phyloP scores from a whole-genome alignment of 2,329 filamentous ascomycete species.

The Hypocrella siamensis region DNA sequence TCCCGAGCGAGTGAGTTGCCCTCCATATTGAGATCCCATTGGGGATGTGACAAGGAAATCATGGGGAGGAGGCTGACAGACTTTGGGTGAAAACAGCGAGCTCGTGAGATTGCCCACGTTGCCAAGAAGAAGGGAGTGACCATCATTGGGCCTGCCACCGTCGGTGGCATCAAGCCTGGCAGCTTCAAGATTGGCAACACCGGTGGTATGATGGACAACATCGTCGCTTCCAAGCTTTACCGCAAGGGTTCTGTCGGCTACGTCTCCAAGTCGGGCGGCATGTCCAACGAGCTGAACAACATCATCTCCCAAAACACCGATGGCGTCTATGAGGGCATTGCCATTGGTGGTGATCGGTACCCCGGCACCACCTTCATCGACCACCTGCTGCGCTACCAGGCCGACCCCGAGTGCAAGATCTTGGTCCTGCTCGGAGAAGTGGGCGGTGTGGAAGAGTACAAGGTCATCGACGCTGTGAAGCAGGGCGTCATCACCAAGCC shows the following conservation, averaged over 20 bases:
- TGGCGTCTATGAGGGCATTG: constrained; percentile 97
- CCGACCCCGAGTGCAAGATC: constrained; percentile 96
- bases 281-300: constrained; percentile 99
- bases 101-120: constrained; percentile 92
- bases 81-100: constrained; percentile 50
- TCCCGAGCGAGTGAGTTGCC: constrained; percentile 69
- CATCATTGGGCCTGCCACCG: constrained; percentile 95
- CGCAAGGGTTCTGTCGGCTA: constrained; percentile 97
- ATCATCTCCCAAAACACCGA: constrained; percentile 93
- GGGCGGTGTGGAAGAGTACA: constrained; percentile 98
- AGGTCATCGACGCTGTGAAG: constrained; percentile 97
- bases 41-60: too few relatives aligned
- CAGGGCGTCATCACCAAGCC: constrained; percentile 91
- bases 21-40: too few relatives aligned
- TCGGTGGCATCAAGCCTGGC: constrained; percentile 98
- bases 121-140: constrained; percentile 98
- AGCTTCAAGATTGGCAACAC: constrained; percentile 99
- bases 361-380: constrained; percentile 99
- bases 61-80: constrained; percentile 7
- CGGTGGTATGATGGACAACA: constrained; percentile 99
- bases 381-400: constrained; percentile 91
- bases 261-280: constrained; percentile 98
- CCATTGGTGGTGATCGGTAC: constrained; percentile 98
- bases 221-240: constrained; percentile 99
- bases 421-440: constrained; percentile 92